Conservation (phyloP, 2,329 filamentous ascomycete species). For the Pyrenochaeta sp. region DNA sequence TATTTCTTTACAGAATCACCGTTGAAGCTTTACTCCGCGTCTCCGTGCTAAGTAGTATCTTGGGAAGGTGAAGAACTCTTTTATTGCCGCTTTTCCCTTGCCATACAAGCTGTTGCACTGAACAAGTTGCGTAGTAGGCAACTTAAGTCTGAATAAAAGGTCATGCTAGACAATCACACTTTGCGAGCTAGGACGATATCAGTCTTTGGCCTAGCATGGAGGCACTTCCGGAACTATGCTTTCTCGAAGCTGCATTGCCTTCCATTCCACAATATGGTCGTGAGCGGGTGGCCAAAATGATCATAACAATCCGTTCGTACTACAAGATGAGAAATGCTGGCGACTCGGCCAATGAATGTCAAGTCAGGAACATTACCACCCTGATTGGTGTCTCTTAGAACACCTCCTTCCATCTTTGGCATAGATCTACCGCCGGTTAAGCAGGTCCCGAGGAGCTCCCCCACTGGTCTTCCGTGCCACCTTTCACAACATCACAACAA, state of each 20-base stretch:
- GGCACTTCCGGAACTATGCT: neutral
- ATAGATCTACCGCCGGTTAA: neutral
- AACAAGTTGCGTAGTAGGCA: no score
- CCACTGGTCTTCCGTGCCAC: neutral
- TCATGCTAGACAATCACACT: neutral
- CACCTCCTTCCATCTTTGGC: slow-evolving; percentile 2
- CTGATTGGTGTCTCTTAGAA: neutral
- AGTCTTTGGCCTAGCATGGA: no score
- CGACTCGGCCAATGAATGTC: neutral
- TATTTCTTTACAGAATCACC: no score
- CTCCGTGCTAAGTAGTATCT: no score
- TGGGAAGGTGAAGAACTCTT: no score
- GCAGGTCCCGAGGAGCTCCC: neutral
- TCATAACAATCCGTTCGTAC: neutral
- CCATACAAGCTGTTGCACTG: no score
- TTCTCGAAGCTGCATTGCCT: neutral
- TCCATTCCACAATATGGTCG: neutral
- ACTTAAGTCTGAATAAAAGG: no score
- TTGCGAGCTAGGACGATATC: neutral
- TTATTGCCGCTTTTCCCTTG: no score
- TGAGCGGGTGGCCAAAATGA: neutral
- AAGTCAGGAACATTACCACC: no score
- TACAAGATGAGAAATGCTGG: neutral
- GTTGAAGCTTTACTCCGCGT: no score
- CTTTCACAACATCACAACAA: slow-evolving; percentile 2